phyloP scores from a whole-genome alignment of 805 yeast genomes.

The Pichia cephalocereana region DNA sequence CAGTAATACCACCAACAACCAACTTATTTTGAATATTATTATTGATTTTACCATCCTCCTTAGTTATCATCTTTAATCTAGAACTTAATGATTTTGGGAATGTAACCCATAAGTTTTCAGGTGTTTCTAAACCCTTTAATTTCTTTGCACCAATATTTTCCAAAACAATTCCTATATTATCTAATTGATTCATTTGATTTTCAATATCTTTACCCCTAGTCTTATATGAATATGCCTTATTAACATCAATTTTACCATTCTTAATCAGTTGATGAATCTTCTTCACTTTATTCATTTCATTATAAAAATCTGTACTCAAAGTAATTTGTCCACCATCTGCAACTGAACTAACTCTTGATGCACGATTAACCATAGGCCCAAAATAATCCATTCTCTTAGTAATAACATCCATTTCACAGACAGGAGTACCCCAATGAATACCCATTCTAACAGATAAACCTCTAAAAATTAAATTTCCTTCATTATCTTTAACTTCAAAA shows the following conservation, averaged over 20 bases:
- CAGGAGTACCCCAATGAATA: constrained; percentile 96
- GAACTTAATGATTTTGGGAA: constrained; percentile 60
- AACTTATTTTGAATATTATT: constrained; percentile 18
- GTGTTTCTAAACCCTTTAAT: constrained; percentile 89
- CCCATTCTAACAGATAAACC: constrained; percentile 98
- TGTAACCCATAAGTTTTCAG: constrained; percentile 72
- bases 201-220: constrained; percentile 37
- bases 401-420: constrained; percentile 88
- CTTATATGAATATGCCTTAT: constrained; percentile 35
- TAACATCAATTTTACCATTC: constrained; percentile 22
- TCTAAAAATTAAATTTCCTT: constrained; percentile 54
- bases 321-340: constrained; percentile 99
- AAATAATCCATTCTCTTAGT: constrained; percentile 97
- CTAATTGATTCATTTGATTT: constrained; percentile 53
- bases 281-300: constrained; percentile 56
- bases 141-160: constrained; percentile 76
- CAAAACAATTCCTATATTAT: constrained; percentile 59
- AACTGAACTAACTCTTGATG: constrained; percentile 85
- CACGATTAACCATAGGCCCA: constrained; percentile 96
- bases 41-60: constrained; percentile 25
- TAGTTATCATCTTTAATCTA: constrained; percentile 39
- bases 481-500: constrained; percentile 59
- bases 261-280: constrained; percentile 35
- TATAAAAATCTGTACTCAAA: constrained; percentile 70
- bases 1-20: constrained; percentile 22